A percentile compares a stretch with the other conserved stretches of the same genome.
Evolutionary conservation across 1,284 basidiomycete genomes (phyloP).

Genomic region (Austroboletus rostrupii): DNA sequence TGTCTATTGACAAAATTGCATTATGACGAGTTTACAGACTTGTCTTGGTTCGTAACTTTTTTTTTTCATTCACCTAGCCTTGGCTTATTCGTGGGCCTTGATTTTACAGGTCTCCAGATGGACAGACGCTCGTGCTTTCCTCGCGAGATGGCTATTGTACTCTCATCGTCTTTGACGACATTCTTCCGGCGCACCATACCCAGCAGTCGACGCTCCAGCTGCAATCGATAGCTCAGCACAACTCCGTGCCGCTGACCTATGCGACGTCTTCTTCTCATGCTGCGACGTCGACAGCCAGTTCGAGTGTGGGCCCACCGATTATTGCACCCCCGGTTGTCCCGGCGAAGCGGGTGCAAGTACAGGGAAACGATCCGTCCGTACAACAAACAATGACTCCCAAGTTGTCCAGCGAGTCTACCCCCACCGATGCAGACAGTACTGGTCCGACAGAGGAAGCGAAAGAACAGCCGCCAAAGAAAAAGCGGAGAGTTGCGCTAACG

Average conservation of each 20-base stretch:
- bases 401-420: conserved; percentile 14
- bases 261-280: conserved; percentile 17
- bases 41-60: conserved; percentile 74
- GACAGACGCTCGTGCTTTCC: conserved; percentile 87
- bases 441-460: conserved; percentile 26
- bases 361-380: conserved; percentile 45
- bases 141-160: conserved; percentile 98
- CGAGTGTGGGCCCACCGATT: conserved; percentile 37
- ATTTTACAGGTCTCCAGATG: conserved; percentile 82
- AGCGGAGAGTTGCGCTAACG: conserved; percentile 79
- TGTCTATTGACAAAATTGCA: conserved; percentile 94
- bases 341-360: conserved; percentile 38
- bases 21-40: conserved; percentile 96
- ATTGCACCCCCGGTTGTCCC: conserved; percentile 43
- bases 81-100: conserved; percentile 1
- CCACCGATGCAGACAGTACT: conserved; percentile 13
- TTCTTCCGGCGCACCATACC: conserved; percentile 80
- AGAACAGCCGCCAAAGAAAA: conserved; percentile 76
- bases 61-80: neutral
- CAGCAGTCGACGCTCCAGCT: conserved; percentile 86
- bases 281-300: conserved; percentile 36
- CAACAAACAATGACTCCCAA: conserved; percentile 43
- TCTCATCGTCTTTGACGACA: conserved; percentile 86
- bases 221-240: conserved; percentile 81
- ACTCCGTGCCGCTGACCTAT: conserved; percentile 60